A percentile compares a stretch with the other conserved stretches of the same genome.
Conservation (phyloP, 164 flowering plant species). For the Umbilicus rupestris region DNA sequence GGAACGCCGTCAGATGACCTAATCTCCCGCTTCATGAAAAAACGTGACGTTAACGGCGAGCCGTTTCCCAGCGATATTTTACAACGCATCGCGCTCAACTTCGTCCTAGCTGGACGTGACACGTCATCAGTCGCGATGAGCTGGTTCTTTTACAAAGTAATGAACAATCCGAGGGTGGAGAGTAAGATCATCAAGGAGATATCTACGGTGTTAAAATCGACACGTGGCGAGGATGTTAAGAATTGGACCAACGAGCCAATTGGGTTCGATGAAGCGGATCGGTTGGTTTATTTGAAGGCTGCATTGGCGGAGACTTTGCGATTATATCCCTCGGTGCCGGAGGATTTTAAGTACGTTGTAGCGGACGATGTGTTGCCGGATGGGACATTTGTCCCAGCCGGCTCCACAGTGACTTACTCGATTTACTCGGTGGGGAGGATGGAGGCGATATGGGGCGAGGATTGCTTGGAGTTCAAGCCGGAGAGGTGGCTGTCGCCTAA, state of each 20-base stretch:
- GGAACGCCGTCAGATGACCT: conserved; percentile 60
- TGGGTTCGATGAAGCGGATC: conserved; percentile 62
- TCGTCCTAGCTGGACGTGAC: conserved; percentile 86
- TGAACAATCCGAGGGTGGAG: conserved; percentile 51
- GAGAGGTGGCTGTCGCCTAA: conserved; percentile 62
- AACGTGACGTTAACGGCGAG: conserved; percentile 45
- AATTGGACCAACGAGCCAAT: conserved; percentile 60
- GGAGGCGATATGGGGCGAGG: conserved; percentile 75
- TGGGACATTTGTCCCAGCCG: conserved; percentile 59
- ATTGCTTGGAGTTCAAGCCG: conserved; percentile 70
- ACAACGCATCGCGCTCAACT: conserved; percentile 70
- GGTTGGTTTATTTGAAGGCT: conserved; percentile 60
- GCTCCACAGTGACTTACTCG: conserved; percentile 73
- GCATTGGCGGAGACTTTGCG: conserved; percentile 74
- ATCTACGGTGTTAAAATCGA: conserved; percentile 33
- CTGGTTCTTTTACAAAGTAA: conserved; percentile 80
- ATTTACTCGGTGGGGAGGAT: conserved; percentile 79
- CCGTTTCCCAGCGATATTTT: conserved; percentile 38
- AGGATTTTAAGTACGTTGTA: conserved; percentile 62
- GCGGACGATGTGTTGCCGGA: conserved; percentile 65
- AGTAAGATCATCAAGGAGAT: conserved; percentile 45
- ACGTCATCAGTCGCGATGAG: conserved; percentile 85
- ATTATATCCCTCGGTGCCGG: conserved; percentile 79
- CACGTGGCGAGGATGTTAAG: conserved; percentile 46
- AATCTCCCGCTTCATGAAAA: conserved; percentile 67